A percentile compares a stretch with the other conserved stretches of the same genome.
phyloP scores from a whole-genome alignment of 257 asterid genomes.

The Penstemon davidsonii region DNA sequence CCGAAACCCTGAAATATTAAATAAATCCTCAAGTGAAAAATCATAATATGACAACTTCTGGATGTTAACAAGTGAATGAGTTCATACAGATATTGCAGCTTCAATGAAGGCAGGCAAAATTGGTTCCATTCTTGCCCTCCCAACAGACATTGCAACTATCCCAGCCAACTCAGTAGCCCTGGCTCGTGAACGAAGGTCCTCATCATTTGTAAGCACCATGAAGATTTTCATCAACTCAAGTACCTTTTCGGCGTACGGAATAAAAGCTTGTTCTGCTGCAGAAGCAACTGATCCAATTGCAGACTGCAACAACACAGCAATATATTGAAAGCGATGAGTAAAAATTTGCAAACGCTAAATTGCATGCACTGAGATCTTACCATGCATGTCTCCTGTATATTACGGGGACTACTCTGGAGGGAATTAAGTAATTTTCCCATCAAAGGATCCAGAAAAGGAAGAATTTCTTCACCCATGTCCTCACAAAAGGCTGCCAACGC shows the following conservation, averaged over 20 bases:
- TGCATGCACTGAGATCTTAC: conserved; percentile 36
- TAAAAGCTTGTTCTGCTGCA: conserved; percentile 93
- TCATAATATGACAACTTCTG: conserved; percentile 16
- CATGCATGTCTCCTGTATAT: conserved; percentile 98
- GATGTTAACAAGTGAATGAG: conserved; percentile 26
- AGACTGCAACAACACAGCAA: conserved; percentile 59
- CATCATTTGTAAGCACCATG: conserved; percentile 94
- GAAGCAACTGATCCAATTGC: conserved; percentile 99
- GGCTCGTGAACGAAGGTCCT: conserved; percentile 94
- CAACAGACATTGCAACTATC: conserved; percentile 94
- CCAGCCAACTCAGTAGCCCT: conserved; percentile 99
- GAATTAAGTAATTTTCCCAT: conserved; percentile 81
- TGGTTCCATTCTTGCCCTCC: conserved; percentile 84
- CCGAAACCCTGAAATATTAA: conserved; percentile 73
- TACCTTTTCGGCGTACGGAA: conserved; percentile 93
- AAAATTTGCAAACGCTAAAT: conserved; percentile 21
- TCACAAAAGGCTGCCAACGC: conserved; percentile 99
- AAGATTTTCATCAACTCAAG: conserved; percentile 89
- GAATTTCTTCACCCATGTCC: conserved; percentile 97
- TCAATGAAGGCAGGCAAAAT: conserved; percentile 84
- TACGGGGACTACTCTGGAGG: conserved; percentile 79
- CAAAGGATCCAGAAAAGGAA: conserved; percentile 88
- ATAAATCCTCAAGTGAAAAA: conserved; percentile 30
- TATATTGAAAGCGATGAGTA: conserved; percentile 26
- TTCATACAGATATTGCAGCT: conserved; percentile 85